phyloP scores from a whole-genome alignment of 768 basidiomycete genomes.

The Pholiota conissans region DNA sequence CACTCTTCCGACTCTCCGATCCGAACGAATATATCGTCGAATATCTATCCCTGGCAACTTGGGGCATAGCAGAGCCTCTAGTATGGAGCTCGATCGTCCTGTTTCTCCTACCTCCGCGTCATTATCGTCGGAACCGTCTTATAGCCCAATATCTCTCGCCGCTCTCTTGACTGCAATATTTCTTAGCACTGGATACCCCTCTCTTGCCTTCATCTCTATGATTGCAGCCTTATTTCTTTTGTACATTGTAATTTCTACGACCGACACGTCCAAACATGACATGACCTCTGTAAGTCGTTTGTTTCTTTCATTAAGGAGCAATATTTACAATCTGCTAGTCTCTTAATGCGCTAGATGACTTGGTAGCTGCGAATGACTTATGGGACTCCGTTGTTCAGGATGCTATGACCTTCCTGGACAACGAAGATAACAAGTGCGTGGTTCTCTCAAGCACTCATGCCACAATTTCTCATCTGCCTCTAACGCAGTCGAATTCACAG shows the following conservation, averaged over 20 bases:
- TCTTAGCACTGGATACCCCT: constrained; percentile 43
- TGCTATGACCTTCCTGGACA: constrained; percentile 62
- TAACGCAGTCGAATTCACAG: constrained; percentile 26
- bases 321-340: constrained; percentile 42
- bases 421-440: constrained; percentile 65
- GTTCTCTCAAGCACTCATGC: too few species aligned
- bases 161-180: constrained; percentile 38
- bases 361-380: constrained; percentile 63
- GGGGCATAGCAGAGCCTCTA: constrained; percentile 43
- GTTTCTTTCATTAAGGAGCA: background rate
- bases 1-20: constrained; percentile 43
- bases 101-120: constrained; percentile 20
- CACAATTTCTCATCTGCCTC: background rate
- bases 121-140: constrained; percentile 33
- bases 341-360: constrained; percentile 61
- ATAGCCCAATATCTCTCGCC: constrained; percentile 40
- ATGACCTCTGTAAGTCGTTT: constrained; percentile 51
- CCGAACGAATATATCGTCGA: constrained; percentile 31
- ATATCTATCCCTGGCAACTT: constrained; percentile 51
- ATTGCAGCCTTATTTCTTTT: constrained; percentile 38
- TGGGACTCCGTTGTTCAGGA: constrained; percentile 80
- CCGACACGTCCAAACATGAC: constrained; percentile 42
- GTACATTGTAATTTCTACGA: constrained; percentile 30
- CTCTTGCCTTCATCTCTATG: constrained; percentile 38
- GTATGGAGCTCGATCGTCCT: constrained; percentile 27